These are phyloP conservation scores for Wilcoxina mikolae DNA, from an alignment of 495 filamentous ascomycete genomes.

Conservation along the genomic window DNA sequence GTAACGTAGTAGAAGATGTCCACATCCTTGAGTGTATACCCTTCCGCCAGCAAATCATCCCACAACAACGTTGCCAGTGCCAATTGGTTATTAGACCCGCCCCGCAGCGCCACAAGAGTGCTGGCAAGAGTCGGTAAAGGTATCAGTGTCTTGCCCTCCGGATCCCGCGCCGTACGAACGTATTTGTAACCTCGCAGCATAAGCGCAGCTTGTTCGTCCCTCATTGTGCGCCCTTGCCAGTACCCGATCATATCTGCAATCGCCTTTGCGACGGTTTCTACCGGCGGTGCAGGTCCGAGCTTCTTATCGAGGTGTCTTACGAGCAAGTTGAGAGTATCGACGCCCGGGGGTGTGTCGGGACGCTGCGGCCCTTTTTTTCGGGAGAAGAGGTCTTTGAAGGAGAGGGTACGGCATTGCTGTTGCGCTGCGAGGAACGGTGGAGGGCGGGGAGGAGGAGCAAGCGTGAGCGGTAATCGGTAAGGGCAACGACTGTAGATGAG, in stretches of 20 bases:
- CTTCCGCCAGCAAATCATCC: constrained; percentile 7
- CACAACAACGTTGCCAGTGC: constrained; percentile 20
- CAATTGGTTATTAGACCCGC: background rate
- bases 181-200: constrained; percentile 11
- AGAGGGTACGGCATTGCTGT: background rate
- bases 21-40: constrained; percentile 32
- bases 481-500: background rate
- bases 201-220: constrained; percentile 19
- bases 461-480: background rate
- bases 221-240: background rate
- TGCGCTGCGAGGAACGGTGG: background rate
- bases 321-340: constrained; percentile 12
- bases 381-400: constrained; percentile 1
- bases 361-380: background rate
- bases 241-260: constrained; percentile 8
- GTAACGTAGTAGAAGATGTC: background rate
- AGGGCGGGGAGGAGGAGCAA: background rate
- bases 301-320: constrained; percentile 18
- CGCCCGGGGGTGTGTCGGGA: background rate
- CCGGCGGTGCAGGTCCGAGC: constrained; percentile 20
- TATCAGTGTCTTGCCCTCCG: background rate
- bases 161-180: background rate
- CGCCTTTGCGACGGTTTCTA: background rate
- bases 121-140: background rate
- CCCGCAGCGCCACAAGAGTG: background rate